A percentile compares a stretch with the other conserved stretches of the same genome.
Evolutionary conservation across 495 filamentous ascomycete species (phyloP).

Genomic region (Hypoxylon crocopeplum): DNA sequence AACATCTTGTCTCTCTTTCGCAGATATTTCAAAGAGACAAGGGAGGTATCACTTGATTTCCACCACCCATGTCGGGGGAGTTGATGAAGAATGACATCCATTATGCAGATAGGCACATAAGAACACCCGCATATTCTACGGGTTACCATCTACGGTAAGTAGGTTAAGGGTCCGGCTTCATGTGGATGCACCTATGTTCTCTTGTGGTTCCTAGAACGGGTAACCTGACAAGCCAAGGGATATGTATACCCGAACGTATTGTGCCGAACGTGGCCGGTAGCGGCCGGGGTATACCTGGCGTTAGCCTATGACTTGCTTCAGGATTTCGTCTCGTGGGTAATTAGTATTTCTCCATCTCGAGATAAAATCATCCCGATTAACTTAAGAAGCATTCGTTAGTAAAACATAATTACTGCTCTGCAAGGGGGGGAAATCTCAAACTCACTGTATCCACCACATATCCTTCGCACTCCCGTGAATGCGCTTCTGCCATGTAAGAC

Average conservation of each 20-base stretch:
- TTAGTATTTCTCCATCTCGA: constrained; percentile 78
- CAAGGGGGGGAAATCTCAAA: constrained; percentile 22
- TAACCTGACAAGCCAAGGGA: constrained; percentile 12
- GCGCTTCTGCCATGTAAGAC: constrained; percentile 83
- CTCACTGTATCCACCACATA: constrained; percentile 89
- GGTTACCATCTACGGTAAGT: constrained; percentile 14
- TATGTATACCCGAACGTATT: constrained; percentile 20
- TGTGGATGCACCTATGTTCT: not conserved
- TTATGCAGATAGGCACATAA: not conserved
- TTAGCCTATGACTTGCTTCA: constrained; percentile 46
- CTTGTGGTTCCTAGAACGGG: not conserved
- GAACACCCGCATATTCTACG: not conserved
- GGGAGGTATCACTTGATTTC: constrained; percentile 14
- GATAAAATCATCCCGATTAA: constrained; percentile 86
- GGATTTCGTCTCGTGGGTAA: constrained; percentile 60
- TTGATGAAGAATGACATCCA: not conserved
- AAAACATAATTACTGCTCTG: not conserved
- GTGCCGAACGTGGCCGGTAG: constrained; percentile 24
- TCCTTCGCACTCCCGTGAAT: constrained; percentile 82
- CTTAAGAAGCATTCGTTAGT: constrained; percentile 51
- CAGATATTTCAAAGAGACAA: constrained; percentile 9
- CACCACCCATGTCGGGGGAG: not conserved
- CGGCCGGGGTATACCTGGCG: constrained; percentile 6
- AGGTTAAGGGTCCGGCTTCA: not conserved
- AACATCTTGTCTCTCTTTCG: not conserved